phyloP scores from a whole-genome alignment of 805 yeast genomes.

The Starmerella vaccinii region DNA sequence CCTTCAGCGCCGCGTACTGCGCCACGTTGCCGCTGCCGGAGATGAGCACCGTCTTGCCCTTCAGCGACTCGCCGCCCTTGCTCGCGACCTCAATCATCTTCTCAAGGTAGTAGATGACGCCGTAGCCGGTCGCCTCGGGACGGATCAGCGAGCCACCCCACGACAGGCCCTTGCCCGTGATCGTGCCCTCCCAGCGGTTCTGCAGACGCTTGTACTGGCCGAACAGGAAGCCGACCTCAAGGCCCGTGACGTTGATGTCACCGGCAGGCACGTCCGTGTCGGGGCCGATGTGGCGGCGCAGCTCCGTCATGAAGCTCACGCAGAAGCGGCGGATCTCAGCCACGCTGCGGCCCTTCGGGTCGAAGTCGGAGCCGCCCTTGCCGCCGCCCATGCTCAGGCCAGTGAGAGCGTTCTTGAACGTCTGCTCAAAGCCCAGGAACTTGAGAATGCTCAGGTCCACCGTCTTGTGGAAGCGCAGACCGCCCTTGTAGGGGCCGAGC shows the following conservation, averaged over 20 bases:
- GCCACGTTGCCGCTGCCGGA: slow-evolving; percentile 99
- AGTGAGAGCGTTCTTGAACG: slow-evolving; percentile 95
- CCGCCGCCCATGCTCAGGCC: slow-evolving; percentile 99
- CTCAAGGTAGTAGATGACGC: slow-evolving; percentile 91
- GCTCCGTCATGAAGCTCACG: slow-evolving; percentile 88
- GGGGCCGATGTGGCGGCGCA: slow-evolving; percentile 91
- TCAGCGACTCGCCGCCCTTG: slow-evolving; percentile 76
- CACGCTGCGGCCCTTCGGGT: slow-evolving; percentile 91
- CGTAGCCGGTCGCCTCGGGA: slow-evolving; percentile 99
- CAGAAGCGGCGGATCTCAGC: slow-evolving; percentile 95
- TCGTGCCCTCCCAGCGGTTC: slow-evolving; percentile 92
- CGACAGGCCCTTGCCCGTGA: slow-evolving; percentile 93
- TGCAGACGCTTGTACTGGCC: slow-evolving; percentile 91
- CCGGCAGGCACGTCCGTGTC: slow-evolving; percentile 99
- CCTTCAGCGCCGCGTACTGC: slow-evolving; percentile 96
- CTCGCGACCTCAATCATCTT: slow-evolving; percentile 94
- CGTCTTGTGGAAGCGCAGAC: slow-evolving; percentile 94
- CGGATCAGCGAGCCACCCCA: slow-evolving; percentile 99
- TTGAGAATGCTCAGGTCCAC: slow-evolving; percentile 91
- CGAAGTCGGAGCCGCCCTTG: slow-evolving; percentile 97
- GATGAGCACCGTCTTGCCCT: slow-evolving; percentile 89
- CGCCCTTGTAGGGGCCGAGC: slow-evolving; percentile 98
- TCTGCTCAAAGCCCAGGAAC: slow-evolving; percentile 96
- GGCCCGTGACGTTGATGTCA: slow-evolving; percentile 97
- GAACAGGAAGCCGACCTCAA: slow-evolving; percentile 87